phyloP scores from a whole-genome alignment of 1,284 basidiomycete species.

The Heliocybe sulcata region DNA sequence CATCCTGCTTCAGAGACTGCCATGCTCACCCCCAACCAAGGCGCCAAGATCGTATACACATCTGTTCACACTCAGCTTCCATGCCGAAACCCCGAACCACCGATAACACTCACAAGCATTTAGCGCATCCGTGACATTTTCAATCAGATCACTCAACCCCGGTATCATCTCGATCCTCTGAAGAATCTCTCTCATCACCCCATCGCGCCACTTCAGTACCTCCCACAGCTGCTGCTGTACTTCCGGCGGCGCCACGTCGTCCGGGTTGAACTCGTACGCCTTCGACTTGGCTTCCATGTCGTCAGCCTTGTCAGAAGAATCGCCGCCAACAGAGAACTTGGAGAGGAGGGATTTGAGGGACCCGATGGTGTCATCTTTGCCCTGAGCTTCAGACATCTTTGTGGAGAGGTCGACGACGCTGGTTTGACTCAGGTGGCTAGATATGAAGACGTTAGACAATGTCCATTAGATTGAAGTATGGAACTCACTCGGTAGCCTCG shows the following conservation, averaged over 20 bases:
- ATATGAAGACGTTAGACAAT: conserved; percentile 4
- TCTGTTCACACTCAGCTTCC: conserved; percentile 26
- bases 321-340: conserved; percentile 35
- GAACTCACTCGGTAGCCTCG: conserved; percentile 39
- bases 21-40: conserved; percentile 42
- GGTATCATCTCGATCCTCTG: conserved; percentile 59
- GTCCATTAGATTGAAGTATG: no score
- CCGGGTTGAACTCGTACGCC: conserved; percentile 48
- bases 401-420: conserved; percentile 76
- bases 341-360: conserved; percentile 42
- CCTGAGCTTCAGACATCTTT: conserved; percentile 46
- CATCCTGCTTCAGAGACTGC: neutral
- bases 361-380: conserved; percentile 26
- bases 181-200: conserved; percentile 40
- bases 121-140: conserved; percentile 54
- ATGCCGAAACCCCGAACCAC: neutral
- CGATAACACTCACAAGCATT: conserved; percentile 49
- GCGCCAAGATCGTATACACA: conserved; percentile 68
- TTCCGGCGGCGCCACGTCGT: conserved; percentile 61
- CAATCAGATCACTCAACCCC: conserved; percentile 63
- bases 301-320: conserved; percentile 40
- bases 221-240: conserved; percentile 62
- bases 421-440: conserved; percentile 56
- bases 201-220: conserved; percentile 70
- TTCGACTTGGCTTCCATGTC: conserved; percentile 43